phyloP scores from a whole-genome alignment of 1,139 yeast species.

The Protomyces macrosporus region DNA sequence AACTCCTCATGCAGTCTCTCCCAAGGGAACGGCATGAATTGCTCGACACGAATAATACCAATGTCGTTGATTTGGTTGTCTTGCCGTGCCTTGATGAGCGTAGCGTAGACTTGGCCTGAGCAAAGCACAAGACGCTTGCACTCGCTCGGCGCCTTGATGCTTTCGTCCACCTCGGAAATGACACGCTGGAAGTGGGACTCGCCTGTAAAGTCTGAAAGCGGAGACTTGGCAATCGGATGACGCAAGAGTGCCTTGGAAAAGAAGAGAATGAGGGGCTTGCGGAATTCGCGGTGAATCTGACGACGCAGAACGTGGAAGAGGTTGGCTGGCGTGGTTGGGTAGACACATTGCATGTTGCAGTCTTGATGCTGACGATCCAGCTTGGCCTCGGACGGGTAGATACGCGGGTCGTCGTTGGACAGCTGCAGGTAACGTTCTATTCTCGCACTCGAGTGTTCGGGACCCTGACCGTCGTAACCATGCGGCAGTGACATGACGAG shows the following conservation, averaged over 20 bases:
- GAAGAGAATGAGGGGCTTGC: slow-evolving; percentile 77
- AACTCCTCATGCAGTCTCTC: slow-evolving; percentile 84
- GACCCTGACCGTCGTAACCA: slow-evolving; percentile 99
- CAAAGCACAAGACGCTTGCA: slow-evolving; percentile 81
- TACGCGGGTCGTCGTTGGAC: slow-evolving; percentile 92
- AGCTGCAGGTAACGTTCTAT: slow-evolving; percentile 93
- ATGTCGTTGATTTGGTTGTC: slow-evolving; percentile 69
- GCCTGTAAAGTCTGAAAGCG: slow-evolving; percentile 75
- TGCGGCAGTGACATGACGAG: slow-evolving; percentile 92
- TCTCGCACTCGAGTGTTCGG: slow-evolving; percentile 98
- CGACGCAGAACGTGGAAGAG: slow-evolving; percentile 95
- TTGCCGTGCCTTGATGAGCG: slow-evolving; percentile 83
- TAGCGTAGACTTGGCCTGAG: slow-evolving; percentile 92
- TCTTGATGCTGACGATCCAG: slow-evolving; percentile 98
- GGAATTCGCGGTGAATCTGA: slow-evolving; percentile 98
- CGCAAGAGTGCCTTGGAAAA: slow-evolving; percentile 93
- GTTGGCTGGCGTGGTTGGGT: slow-evolving; percentile 97
- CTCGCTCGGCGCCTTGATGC: slow-evolving; percentile 69
- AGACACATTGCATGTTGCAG: slow-evolving; percentile 94
- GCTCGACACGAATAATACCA: slow-evolving; percentile 86
- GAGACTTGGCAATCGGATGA: slow-evolving; percentile 95
- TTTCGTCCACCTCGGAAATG: slow-evolving; percentile 71
- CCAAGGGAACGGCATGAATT: slow-evolving; percentile 98
- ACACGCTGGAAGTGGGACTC: slow-evolving; percentile 93
- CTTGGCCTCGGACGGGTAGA: slow-evolving; percentile 83